Base-by-base conservation (phyloP, 1,284 basidiomycete species). In the Pseudozyma sp. region DNA sequence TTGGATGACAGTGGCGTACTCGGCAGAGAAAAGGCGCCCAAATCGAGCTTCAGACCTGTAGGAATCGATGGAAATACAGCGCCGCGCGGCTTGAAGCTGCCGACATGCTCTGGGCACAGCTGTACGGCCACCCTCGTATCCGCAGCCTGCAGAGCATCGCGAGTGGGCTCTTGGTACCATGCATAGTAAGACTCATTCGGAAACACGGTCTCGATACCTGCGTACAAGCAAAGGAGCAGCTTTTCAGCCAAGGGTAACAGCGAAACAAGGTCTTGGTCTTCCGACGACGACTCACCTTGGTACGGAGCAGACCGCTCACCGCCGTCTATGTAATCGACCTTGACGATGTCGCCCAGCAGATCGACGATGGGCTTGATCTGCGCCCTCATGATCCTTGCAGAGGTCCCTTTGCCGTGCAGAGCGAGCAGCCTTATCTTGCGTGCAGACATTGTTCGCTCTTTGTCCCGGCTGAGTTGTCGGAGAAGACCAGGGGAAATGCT, bases 381-480 rank as follows among this genome's bases (percentile, higher is more conserved):
- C 29, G 73, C 30, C 54, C 60, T 65, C 68, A 76, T 71, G 61
- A 76, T 72, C 31, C 54, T 54, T 13, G 61, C 68, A 37, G 65
- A 71, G 1, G 73, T 76, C 29, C 73, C 69, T 35, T 76, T 76
- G 62, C 73, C 73, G 42, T 76, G 73, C 56, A 76, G 39, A 1
- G 60, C 68, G 37, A 76, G 35, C 40, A 76, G 44, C 40, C 50
- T 44, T 10, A 56, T 19, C 52, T 62, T 74, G 45, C 55, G 54
- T 24, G 7, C 16, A 33, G 50, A 4, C 66, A 54, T 64, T 43
- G 13, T 61, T 24, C 17, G 13, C 1, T 29, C 31, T 8, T 10
- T 2, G 7, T 42, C 33, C 34, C 4, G 14, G 14, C 8, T n/a
- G 6, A 13, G n/a, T 29, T 6, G 30, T n/a, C 7, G 7, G 35